Conservation (phyloP, 306 rosid species). For the Fragaria vesca region DNA sequence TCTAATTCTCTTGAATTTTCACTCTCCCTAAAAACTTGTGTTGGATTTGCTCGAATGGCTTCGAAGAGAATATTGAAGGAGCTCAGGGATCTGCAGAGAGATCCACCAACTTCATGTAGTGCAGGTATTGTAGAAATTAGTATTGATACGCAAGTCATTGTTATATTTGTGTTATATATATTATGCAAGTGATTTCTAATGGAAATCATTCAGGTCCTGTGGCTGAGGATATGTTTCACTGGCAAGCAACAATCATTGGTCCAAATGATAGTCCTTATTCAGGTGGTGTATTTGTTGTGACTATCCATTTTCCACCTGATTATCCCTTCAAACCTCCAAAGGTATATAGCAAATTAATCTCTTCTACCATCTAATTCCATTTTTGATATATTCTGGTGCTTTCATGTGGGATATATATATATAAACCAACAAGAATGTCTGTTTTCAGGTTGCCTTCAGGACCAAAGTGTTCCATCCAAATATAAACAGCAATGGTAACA, state of each 20-base stretch:
- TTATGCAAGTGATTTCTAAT: background rate
- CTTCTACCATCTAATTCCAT: background rate
- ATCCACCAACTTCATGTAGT: conserved; percentile 97
- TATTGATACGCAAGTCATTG: background rate
- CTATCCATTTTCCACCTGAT: conserved; percentile 91
- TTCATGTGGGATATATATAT: background rate
- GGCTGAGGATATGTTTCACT: conserved; percentile 88
- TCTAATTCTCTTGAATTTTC: background rate
- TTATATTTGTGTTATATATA: background rate
- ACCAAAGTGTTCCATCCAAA: conserved; percentile 95
- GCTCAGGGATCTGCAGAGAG: conserved; percentile 93
- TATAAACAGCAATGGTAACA: conserved; percentile 82
- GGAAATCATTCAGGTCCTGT: conserved; percentile 63
- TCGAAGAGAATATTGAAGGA: conserved; percentile 87
- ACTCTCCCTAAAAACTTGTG: background rate
- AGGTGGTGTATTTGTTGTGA: conserved; percentile 88
- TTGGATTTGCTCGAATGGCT: conserved; percentile 53
- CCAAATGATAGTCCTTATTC: conserved; percentile 96
- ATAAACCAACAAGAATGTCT: background rate
- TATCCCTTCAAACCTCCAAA: conserved; percentile 98
- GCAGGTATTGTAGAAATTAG: conserved; percentile 56
- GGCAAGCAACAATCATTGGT: conserved; percentile 98
- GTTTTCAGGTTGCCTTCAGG: conserved; percentile 78
- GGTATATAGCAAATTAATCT: conserved; percentile 36
- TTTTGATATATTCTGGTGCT: background rate